phyloP scores from a whole-genome alignment of 176 grass and related monocot species.

The Juncus effusus region DNA sequence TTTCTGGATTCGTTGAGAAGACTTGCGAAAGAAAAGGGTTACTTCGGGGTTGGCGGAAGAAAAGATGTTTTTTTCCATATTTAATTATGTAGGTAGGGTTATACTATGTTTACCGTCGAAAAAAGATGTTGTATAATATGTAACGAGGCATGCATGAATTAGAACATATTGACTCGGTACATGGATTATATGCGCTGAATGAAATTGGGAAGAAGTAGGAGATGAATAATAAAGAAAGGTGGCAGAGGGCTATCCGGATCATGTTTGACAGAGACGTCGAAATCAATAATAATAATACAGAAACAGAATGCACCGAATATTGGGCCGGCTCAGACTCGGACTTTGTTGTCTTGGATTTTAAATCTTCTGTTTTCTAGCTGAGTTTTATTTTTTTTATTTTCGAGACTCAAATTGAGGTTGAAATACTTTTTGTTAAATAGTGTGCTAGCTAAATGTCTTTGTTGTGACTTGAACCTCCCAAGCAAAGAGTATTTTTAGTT shows the following conservation, averaged over 20 bases:
- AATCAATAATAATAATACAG: background rate
- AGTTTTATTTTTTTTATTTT: too few species aligned
- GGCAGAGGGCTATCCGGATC: background rate
- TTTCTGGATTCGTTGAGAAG: background rate
- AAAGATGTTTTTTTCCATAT: background rate
- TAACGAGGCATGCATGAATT: background rate
- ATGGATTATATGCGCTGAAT: background rate
- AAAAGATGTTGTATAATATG: background rate
- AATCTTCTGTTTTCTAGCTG: too few species aligned
- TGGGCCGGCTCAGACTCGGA: too few species aligned
- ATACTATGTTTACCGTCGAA: background rate
- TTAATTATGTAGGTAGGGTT: background rate
- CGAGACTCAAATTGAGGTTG: too few species aligned
- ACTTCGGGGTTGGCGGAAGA: background rate
- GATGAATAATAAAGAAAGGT: background rate
- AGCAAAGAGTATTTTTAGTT: too few species aligned
- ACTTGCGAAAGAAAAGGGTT: background rate
- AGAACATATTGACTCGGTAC: background rate
- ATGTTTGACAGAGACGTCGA: background rate
- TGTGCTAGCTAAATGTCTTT: too few species aligned
- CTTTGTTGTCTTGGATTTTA: too few species aligned
- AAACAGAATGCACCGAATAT: too few species aligned
- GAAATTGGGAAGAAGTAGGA: background rate
- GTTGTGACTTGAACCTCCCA: too few species aligned
- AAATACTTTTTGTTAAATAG: too few species aligned